Base-by-base conservation (phyloP, 1,284 basidiomycete genomes). In the Sphagnurus paluster region DNA sequence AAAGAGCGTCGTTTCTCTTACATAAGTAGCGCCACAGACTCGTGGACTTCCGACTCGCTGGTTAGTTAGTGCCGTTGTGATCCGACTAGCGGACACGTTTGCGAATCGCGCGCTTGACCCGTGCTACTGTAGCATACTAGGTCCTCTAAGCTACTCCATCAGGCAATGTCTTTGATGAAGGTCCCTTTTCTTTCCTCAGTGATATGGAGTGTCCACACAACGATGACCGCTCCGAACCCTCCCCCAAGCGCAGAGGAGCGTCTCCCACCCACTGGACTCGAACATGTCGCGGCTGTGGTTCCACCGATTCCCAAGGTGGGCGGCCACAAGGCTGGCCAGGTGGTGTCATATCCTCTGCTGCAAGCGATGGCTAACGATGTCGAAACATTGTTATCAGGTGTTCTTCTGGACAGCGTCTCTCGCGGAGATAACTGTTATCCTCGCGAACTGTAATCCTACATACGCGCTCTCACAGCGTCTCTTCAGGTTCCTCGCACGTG, bases 121-220 rank as follows among this genome's bases (percentile, higher is more conserved):
- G n/a, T n/a, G n/a, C n/a, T n/a, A n/a, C n/a, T n/a, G 7, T 19
- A 11, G 23, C 16, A 13, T 24, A 23, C n/a, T n/a, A 21, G 19
- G 34, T 13, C 5, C 38, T 24, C 4, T 34, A 14, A 8, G 8
- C n/a, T 13, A 10, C 11, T 25, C 8, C 16, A 16, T 21, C 38
- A 16, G n/a, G 14, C 23, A 35, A 38, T 45, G 28, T 32, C 36
- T 16, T 32, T 45, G 13, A 26, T 39, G 23, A 39, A 41, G 29
- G 21, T 44, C 16, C 42, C 35, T 2, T 21, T 46, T 6, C 19
- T 36, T 13, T 16, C 34, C 4, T 40, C 38, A 11, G 19, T 35
- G 24, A 25, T 16, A 33, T 45, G 29, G 14, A 38, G 29, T 5
- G n/a, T 34, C 9, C 44, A 39, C 38, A 28, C 30, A 13, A 32